These are phyloP conservation scores for Boletus rex-veris DNA, from an alignment of 768 basidiomycete species.

Conservation along the genomic window DNA sequence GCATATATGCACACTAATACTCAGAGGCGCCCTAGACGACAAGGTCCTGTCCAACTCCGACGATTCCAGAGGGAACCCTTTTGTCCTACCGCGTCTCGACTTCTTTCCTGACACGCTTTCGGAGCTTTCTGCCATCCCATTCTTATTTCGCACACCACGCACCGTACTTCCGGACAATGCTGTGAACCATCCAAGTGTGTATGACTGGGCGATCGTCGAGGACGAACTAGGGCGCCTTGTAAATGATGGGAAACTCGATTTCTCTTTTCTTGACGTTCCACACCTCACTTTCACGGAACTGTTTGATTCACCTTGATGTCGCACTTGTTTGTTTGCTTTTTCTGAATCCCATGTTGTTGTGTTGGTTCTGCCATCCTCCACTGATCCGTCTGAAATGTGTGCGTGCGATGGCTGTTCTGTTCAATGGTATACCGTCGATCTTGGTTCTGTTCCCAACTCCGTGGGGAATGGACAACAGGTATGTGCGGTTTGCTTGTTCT, in stretches of 20 bases:
- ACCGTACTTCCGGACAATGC: neutral
- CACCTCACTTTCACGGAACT: conserved; percentile 14
- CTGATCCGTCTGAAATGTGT: neutral
- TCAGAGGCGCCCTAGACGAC: conserved; percentile 4
- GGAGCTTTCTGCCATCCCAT: conserved; percentile 32
- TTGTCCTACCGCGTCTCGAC: conserved; percentile 8
- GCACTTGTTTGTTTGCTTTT: neutral
- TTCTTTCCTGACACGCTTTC: conserved; percentile 10
- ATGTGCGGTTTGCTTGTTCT: too few species aligned
- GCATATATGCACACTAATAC: conserved; percentile 20
- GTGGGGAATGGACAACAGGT: too few species aligned
- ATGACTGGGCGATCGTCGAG: conserved; percentile 20
- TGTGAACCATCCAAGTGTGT: neutral
- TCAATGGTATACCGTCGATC: neutral
- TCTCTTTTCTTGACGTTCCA: conserved; percentile 25
- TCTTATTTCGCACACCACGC: conserved; percentile 25
- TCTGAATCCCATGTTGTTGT: neutral
- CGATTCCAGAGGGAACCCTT: neutral
- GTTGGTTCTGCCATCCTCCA: neutral
- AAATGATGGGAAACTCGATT: conserved; percentile 21
- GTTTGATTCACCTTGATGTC: conserved; percentile 4
- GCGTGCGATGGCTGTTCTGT: neutral
- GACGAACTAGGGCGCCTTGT: conserved; percentile 19
- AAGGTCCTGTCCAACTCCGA: neutral
- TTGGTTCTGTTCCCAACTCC: too few species aligned